Evolutionary conservation across 345 rosid species (phyloP), one percentile per base, ranked within the genome.

Genomic region (Gossypium thurberi): DNA sequence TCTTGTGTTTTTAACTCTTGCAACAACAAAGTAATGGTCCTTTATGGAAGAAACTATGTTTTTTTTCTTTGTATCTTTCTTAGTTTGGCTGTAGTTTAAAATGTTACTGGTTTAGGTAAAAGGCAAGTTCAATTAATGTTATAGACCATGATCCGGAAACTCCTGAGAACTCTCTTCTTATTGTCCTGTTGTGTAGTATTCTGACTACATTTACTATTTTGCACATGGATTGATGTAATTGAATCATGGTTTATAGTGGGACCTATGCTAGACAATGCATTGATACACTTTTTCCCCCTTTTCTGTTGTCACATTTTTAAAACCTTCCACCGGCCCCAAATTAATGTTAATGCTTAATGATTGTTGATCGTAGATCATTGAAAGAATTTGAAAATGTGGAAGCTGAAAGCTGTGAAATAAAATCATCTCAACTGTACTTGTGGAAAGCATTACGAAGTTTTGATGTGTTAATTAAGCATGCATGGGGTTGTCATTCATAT

Each of bases 161-260:
- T 11, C 43, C 4, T 68, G 46, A 69, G 18, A 26, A n/a, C 14
- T 33, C 60, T 37, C 44, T 18, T 28, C 46, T 55, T 21, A n/a
- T 51, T 51, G 25, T 69, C 43, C 26, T 28, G 17, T 33, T 28
- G 10, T 33, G 6, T 33, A 51, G 17, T 4, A 51, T 52, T 28
- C 47, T 26, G 23, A 25, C 13, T 17, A 51, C n/a, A 17, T 17
- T 60, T 65, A 15, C 61, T 61, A 20, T 62, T 33, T 25, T 62
- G 44, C 70, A 18, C 74, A 62, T 76, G 75, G 57, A 3, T 71
- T 67, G 42, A 67, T 14, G 23, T 43, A 15, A 52, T 33, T 33
- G 74, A 57, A 12, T 70, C 50, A 47, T 43, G 60, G 65, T 57
- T 25, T 70, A 46, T 15, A 48, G 17, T 57, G 72, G 74, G 71